Evolutionary conservation across 108 stramenopile species (phyloP), one percentile per base, ranked within the genome.

Genomic region (Aurantiochytrium sp.): DNA sequence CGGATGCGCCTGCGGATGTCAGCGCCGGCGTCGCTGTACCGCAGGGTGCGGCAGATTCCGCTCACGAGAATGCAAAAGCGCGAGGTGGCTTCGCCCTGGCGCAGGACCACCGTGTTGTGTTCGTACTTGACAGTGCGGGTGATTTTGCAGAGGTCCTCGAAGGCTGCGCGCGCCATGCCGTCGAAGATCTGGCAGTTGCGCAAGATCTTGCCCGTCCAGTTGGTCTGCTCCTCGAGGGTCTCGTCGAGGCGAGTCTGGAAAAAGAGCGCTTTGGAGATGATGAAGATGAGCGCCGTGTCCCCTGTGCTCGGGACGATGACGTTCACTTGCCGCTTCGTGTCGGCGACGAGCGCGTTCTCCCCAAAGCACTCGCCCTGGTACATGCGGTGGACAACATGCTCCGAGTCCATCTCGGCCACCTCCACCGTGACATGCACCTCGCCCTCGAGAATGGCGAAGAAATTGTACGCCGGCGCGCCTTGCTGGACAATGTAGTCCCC

Each of bases 61-160:
- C 45, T 81, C 45, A 81, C 73, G 10, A 81, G 39, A 81, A 81
- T 42, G 73, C 73, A 81, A 81, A 81, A 81, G 50, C 45, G 39
- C 17, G 73, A 81, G 36, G 73, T 48, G 42, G 27, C n/a, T 48
- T 81, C 73, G 30, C 73, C 73, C 73, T 81, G 73, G 6, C 73
- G 73, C 6, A 81, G 42, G 6, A 81, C 30, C 12, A 81, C 45
- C 45, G 73, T 39, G 73, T 81, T 81, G 73, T 81, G 73, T 81
- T 81, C 27, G 36, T 39, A 4, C 45, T 81, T 24, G 45, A 81
- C 45, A 42, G 42, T 41, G n/a, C 73, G 73, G 27, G 45, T 21
- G 24, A 81, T 81, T 27, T 41, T 81, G 45, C 73, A 48, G 36
- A 81, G 24, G 1, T 81, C 73, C 42, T 48, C 3, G 32, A 81